Evolutionary conservation across 164 flowering plant genomes (phyloP), one percentile per base, ranked within the genome.

Genomic region (Pachysandra terminalis): DNA sequence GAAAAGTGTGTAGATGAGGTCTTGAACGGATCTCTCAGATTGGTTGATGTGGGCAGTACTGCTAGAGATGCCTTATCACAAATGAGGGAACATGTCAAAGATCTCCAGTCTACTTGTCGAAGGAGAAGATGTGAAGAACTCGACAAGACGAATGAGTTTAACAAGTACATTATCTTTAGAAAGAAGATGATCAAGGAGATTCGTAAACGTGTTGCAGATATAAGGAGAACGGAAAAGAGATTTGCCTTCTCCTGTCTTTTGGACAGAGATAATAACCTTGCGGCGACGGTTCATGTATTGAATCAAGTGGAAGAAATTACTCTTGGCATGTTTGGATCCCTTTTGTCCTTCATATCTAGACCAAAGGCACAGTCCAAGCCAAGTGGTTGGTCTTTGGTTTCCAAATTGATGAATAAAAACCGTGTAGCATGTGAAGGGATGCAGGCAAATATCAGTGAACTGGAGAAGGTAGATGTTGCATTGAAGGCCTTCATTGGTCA

Each of bases 121-220:
- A 61, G n/a, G n/a, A n/a, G 81, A 54, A 70, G 62, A 48, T 45
- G 59, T 10, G 62, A 58, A 3, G 75, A 63, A 17, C 13, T 72
- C 13, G 72, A 59, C 14, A 17, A 61, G 3, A 73, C 66, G 15
- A 53, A 64, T 67, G 66, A 66, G 9, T 53, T 77, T 26, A 56
- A 72, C 19, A 70, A 75, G 3, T 77, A 71, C 71, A 60, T 64
- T 61, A 56, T 53, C 12, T 71, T 65, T 28, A 62, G 80, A 21
- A 82, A 79, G 72, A 83, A 80, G 77, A n/a, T n/a, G n/a, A 52
- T 78, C 4, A 84, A 84, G 56, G 83, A 75, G 65, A 76, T 84
- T 26, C 10, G 66, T 9, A 78, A 72, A 72, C 74, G 82, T 55
- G 70, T 83, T 64, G 55, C 68, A 21, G 77, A 79, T 1, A 56